Percentiles rank a stretch among this genome's conserved stretches.
phyloP scores from a whole-genome alignment of 768 basidiomycete species.

The Mycena haematopus region DNA sequence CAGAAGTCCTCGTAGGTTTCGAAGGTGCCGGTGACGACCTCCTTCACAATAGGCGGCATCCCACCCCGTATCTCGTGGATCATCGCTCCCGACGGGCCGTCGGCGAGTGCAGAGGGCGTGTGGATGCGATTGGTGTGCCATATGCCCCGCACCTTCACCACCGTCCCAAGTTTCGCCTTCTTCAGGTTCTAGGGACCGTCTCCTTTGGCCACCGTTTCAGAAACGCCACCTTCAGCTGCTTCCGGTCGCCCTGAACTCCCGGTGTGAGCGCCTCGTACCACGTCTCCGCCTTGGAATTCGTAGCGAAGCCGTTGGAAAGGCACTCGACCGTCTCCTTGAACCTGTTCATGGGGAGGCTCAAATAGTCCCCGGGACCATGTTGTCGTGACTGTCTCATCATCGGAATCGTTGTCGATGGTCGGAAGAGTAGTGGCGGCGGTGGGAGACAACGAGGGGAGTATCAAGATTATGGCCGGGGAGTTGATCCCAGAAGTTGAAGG shows the following conservation, averaged over 20 bases:
- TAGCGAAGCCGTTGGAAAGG: constrained; percentile 13
- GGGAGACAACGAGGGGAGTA: constrained; percentile 3
- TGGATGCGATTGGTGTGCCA: constrained; percentile 10
- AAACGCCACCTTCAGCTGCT: constrained; percentile 10
- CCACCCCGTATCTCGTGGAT: constrained; percentile 10
- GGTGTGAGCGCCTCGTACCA: neutral
- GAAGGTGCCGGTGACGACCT: constrained; percentile 14
- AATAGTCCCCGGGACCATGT: constrained; percentile 11
- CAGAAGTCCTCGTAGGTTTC: constrained; percentile 8
- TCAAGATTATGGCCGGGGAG: constrained; percentile 7
- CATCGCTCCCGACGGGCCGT: constrained; percentile 16
- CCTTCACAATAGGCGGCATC: constrained; percentile 10
- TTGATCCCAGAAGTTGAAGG: constrained; percentile 2
- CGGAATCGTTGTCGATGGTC: neutral
- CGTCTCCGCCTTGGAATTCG: constrained; percentile 5
- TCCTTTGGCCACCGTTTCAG: constrained; percentile 12
- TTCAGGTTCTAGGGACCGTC: constrained; percentile 11
- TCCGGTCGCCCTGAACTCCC: neutral
- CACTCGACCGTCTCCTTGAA: constrained; percentile 15
- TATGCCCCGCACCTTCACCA: constrained; percentile 9
- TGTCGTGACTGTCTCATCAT: constrained; percentile 7
- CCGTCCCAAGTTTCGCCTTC: constrained; percentile 13
- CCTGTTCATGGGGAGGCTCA: constrained; percentile 7
- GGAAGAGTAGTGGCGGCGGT: neutral
- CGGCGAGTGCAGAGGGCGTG: neutral